Conservation (phyloP, 2,329 filamentous ascomycete species). For the Lecanosticta acicola region DNA sequence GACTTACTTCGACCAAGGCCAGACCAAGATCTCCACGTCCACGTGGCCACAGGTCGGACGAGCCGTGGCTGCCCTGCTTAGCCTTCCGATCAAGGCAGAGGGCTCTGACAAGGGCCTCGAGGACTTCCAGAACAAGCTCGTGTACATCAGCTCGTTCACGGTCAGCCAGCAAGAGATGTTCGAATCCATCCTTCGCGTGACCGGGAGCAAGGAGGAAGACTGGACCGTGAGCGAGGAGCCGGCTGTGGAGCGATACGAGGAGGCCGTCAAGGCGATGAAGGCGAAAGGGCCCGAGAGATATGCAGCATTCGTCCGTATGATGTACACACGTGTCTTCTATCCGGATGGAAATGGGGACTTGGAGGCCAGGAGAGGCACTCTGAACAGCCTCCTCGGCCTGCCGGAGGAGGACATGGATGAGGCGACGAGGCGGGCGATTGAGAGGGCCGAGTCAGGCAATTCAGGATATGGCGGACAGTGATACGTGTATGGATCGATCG, state of each 20-base stretch:
- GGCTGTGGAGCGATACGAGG: slow-evolving; percentile 44
- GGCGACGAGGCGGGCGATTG: slow-evolving; percentile 38
- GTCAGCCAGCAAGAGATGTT: slow-evolving; percentile 62
- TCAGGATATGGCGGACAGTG: not conserved
- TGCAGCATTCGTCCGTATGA: slow-evolving; percentile 13
- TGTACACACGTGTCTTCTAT: slow-evolving; percentile 51
- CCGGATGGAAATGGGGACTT: slow-evolving; percentile 32
- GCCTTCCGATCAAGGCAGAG: slow-evolving; percentile 23
- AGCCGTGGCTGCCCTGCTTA: slow-evolving; percentile 45
- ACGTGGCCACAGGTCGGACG: slow-evolving; percentile 54
- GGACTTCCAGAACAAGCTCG: slow-evolving; percentile 43
- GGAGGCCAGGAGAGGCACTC: slow-evolving; percentile 35
- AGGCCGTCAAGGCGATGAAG: slow-evolving; percentile 44
- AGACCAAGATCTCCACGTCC: slow-evolving; percentile 50
- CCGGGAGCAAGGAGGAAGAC: slow-evolving; percentile 52
- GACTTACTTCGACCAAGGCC: slow-evolving; percentile 51
- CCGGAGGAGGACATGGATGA: slow-evolving; percentile 56
- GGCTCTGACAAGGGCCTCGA: slow-evolving; percentile 8
- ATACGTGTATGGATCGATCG: too few species aligned
- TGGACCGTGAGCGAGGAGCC: slow-evolving; percentile 54
- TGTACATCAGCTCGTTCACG: slow-evolving; percentile 54
- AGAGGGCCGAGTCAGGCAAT: slow-evolving; percentile 5
- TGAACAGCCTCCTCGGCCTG: slow-evolving; percentile 54
- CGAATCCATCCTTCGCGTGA: slow-evolving; percentile 54
- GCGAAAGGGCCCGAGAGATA: slow-evolving; percentile 33